Evolutionary conservation across 441 rosid genomes (phyloP), one percentile per base, ranked within the genome.

Genomic region (Mallotus japonicus): DNA sequence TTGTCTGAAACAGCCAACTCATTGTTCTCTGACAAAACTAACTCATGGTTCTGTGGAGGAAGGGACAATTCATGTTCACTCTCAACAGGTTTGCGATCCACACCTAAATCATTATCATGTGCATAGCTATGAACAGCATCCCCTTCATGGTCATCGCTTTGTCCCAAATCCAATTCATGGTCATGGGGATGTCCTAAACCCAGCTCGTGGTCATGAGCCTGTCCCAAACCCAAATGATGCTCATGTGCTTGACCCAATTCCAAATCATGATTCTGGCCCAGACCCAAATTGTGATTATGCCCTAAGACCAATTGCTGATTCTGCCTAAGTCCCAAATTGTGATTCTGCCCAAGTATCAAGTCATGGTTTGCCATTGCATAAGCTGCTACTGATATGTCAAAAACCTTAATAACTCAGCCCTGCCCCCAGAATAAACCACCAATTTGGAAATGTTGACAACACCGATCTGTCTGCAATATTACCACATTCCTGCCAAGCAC

Each of bases 341-440:
- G 92, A 58, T 76, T 88, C 64, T 90, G 89, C 76, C 93, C 94
- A 46, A 91, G 89, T 76, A 95, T 80, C 78, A 91, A 73, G 74
- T 92, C 99, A n/a, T 90, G 96, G 79, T 87, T 88, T 19, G 93
- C 93, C 98, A 92, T 95, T 60, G 77, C 62, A 72, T 63, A 69
- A 74, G 72, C 54, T 16, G 22, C 77, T 71, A 72, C 24, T 65
- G 42, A 17, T 70, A 70, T 65, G 49, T 65, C 77, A 75, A 63
- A 69, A 77, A 58, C 72, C 19, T 61, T 63, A 69, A 47, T 67
- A 74, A 70, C 70, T 20, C 70, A 75, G 77, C 81, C 44, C 51
- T 57, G 11, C 73, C 51, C 61, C 49, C 73, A 20, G 67, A 66
- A 56, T 9, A 72, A 82, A 74, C 81, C 65, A 76, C 70, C 63